Conservation (phyloP, 2,329 filamentous ascomycete genomes). For the Penicillium sp. region DNA sequence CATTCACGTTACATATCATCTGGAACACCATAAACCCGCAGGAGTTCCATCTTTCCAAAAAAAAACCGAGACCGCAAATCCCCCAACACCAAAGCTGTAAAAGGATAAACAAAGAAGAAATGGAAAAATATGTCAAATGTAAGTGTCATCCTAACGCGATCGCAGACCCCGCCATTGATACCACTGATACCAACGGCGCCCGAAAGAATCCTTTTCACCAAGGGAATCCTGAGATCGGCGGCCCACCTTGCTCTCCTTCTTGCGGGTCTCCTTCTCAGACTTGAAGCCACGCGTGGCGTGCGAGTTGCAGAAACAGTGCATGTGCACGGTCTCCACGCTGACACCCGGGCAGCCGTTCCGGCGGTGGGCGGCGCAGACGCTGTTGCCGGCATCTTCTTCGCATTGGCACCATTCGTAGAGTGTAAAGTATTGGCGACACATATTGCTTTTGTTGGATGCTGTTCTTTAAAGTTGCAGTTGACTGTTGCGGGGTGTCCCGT, state of each 20-base stretch:
- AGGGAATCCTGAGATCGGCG: slow-evolving; percentile 21
- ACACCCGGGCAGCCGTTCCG: slow-evolving; percentile 30
- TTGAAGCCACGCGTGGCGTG: slow-evolving; percentile 34
- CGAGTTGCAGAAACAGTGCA: slow-evolving; percentile 39
- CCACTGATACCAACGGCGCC: slow-evolving; percentile 26
- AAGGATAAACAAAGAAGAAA: slow-evolving; percentile 1
- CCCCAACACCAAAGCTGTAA: slow-evolving; percentile 18
- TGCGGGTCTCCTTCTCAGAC: slow-evolving; percentile 30
- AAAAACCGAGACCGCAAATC: slow-evolving; percentile 2
- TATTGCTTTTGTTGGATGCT: slow-evolving; percentile 8
- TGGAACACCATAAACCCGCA: not conserved
- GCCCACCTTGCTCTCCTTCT: slow-evolving; percentile 18
- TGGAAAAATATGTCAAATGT: not conserved
- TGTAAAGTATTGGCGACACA: slow-evolving; percentile 39
- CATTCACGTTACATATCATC: not conserved
- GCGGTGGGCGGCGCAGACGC: slow-evolving; percentile 26
- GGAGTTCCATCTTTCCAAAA: not conserved
- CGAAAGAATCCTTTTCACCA: slow-evolving; percentile 25
- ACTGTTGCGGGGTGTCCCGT: not conserved
- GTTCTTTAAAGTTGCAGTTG: not conserved
- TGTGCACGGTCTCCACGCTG: slow-evolving; percentile 34
- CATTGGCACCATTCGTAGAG: slow-evolving; percentile 40
- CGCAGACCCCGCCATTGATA: slow-evolving; percentile 28
- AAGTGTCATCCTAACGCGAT: slow-evolving; percentile 14
- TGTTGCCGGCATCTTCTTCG: slow-evolving; percentile 34